Conservation (phyloP, 2,329 filamentous ascomycete species). For the Hypoxylon sp. region DNA sequence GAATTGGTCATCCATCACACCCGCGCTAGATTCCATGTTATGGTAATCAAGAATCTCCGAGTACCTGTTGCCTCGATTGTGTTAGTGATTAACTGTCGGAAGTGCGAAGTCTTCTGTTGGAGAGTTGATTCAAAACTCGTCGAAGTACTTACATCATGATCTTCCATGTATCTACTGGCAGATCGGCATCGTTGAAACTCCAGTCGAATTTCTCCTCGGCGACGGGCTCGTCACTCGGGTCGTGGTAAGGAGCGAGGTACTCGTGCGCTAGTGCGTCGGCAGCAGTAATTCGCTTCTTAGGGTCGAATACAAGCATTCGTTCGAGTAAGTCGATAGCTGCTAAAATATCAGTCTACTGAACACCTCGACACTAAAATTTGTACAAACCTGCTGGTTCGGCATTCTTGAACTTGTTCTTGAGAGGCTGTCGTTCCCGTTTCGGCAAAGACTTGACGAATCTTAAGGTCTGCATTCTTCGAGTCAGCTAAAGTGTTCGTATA, state of each 20-base stretch:
- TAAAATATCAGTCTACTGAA: too few relatives aligned
- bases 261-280: constrained; percentile 86
- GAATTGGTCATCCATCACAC: constrained; percentile 52
- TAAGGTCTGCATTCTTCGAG: constrained; percentile 71
- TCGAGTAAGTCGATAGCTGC: constrained; percentile 92
- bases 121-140: not conserved
- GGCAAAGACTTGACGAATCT: constrained; percentile 97
- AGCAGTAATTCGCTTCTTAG: constrained; percentile 92
- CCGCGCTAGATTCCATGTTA: constrained; percentile 74
- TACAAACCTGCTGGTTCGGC: constrained; percentile 80
- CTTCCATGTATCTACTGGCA: constrained; percentile 99
- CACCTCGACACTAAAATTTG: too few relatives aligned
- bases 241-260: constrained; percentile 96
- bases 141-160: constrained; percentile 89
- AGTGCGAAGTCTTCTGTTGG: not conserved
- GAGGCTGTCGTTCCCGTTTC: constrained; percentile 88
- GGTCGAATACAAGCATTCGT: constrained; percentile 97
- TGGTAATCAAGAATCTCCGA: constrained; percentile 99
- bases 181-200: constrained; percentile 98
- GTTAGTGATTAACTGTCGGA: constrained; percentile 35
- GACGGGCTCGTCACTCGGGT: constrained; percentile 93
- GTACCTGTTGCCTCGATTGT: constrained; percentile 71
- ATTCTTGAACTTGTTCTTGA: constrained; percentile 92
- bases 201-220: constrained; percentile 99
- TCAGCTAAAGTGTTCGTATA: constrained; percentile 28